Evolutionary conservation across 306 rosid species (phyloP), one percentile per base, ranked within the genome.

Genomic region (Vicia sativa): DNA sequence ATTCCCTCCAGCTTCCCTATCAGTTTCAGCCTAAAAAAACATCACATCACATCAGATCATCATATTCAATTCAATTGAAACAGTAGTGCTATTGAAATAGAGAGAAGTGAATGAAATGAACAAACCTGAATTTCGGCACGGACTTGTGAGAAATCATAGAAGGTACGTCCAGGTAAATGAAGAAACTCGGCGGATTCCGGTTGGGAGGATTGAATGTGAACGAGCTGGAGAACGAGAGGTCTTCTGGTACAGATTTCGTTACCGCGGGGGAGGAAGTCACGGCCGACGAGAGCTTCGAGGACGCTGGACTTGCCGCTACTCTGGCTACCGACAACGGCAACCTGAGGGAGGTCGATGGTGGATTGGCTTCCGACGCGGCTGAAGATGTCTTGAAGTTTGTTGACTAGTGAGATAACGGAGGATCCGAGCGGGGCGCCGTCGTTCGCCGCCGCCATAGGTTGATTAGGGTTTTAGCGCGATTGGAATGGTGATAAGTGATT

Each of bases 291-390:
- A 12, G 98, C 83, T 77, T 90, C 97, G 12, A 93, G 96, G 67
- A 93, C 97, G 80, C 98, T 93, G 29, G 98, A 93, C 89, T 93
- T 93, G 72, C 98, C 97, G 76, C 97, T 93, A 68, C 98, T 93
- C 79, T 93, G 97, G 76, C 98, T 90, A 5, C 97, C 98, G 48
- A 90, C 96, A 15, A 93, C 97, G 25, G 96, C 91, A 3, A 93
- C 98, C 81, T 93, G 98, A 38, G 98, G 97, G 35, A 93, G 97
- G 76, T 93, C 90, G 72, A 93, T 88, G 65, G 87, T 62, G 37
- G 90, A 85, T 39, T 88, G 90, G 84, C 87, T 85, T 1, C 98
- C 97, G 0, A 93, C 87, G 81, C 86, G 89, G 13, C 96, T 86
- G 78, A 93, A 88, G 57, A 93, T 88, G 65, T 93, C 98, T 72